Evolutionary conservation across 257 asterid species (phyloP).

Genomic region (Rhazya stricta): DNA sequence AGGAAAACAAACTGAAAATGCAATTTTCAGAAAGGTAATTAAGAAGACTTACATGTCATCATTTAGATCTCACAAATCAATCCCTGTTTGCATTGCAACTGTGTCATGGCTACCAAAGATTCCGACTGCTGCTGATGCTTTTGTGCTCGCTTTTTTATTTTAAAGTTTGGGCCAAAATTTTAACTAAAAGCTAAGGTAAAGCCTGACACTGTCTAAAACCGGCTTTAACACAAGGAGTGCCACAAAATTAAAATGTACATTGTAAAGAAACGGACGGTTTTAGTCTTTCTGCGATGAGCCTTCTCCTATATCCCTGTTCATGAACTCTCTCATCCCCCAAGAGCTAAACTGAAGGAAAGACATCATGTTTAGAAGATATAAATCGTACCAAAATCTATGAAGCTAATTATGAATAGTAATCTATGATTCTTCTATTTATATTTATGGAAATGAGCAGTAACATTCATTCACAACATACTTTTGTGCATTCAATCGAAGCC

Average conservation of each 20-base stretch:
- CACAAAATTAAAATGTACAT: background rate
- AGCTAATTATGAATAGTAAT: too few species aligned
- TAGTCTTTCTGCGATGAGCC: background rate
- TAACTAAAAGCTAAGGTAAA: background rate
- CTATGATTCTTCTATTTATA: background rate
- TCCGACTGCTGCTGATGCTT: background rate
- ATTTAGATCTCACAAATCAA: background rate
- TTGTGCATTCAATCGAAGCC: background rate
- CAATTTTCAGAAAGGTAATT: slow-evolving; percentile 65
- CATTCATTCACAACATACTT: background rate
- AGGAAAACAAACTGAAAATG: slow-evolving; percentile 30
- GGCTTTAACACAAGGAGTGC: background rate
- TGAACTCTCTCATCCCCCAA: background rate
- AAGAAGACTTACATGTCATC: background rate
- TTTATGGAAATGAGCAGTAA: background rate
- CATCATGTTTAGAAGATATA: background rate
- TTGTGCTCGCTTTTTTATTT: background rate
- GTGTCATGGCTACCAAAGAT: slow-evolving; percentile 3
- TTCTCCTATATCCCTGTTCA: background rate
- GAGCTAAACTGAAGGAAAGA: background rate
- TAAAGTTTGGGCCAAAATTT: background rate
- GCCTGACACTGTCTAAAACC: background rate
- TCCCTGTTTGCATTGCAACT: background rate
- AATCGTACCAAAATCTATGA: background rate
- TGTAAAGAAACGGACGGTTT: background rate